Evolutionary conservation across 805 yeast species (phyloP).

Genomic region (Pichia insulana): DNA sequence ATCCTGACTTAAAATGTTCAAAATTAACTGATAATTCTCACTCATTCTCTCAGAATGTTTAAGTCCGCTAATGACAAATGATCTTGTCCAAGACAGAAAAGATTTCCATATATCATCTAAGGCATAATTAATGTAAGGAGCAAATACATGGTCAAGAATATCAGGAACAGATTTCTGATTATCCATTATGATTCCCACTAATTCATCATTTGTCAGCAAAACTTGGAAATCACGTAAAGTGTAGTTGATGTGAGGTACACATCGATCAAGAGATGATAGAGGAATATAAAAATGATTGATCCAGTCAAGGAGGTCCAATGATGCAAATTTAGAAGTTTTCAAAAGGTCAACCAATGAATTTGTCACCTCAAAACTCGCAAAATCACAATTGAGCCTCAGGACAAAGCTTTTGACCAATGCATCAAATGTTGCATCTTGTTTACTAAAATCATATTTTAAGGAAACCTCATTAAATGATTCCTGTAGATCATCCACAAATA

Average conservation of each 20-base stretch:
- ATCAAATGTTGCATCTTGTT: slow-evolving; percentile 5
- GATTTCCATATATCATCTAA: slow-evolving; percentile 10
- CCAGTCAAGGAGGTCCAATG: slow-evolving; percentile 15
- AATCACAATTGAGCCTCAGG: slow-evolving; percentile 13
- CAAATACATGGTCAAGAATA: slow-evolving; percentile 12
- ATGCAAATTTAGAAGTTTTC: slow-evolving; percentile 2
- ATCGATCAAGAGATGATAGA: slow-evolving; percentile 10
- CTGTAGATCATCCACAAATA: neutral
- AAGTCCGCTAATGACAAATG: slow-evolving; percentile 12
- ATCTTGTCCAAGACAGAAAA: slow-evolving; percentile 18
- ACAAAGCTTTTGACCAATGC: slow-evolving; percentile 18
- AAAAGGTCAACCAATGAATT: neutral
- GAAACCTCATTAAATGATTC: neutral
- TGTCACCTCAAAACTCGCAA: slow-evolving; percentile 7
- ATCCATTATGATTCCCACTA: slow-evolving; percentile 15
- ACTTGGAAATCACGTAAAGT: slow-evolving; percentile 18
- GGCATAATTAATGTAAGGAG: slow-evolving; percentile 16
- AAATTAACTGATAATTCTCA: slow-evolving; percentile 9
- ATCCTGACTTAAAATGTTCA: slow-evolving; percentile 19
- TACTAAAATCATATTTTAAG: slow-evolving; percentile 4
- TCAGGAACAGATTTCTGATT: slow-evolving; percentile 2
- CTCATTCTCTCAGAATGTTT: slow-evolving; percentile 2
- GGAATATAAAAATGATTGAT: slow-evolving; percentile 19
- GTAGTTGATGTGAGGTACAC: slow-evolving; percentile 8
- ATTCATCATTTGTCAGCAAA: slow-evolving; percentile 13